phyloP scores from a whole-genome alignment of 441 rosid species.

The Geranium incanum region DNA sequence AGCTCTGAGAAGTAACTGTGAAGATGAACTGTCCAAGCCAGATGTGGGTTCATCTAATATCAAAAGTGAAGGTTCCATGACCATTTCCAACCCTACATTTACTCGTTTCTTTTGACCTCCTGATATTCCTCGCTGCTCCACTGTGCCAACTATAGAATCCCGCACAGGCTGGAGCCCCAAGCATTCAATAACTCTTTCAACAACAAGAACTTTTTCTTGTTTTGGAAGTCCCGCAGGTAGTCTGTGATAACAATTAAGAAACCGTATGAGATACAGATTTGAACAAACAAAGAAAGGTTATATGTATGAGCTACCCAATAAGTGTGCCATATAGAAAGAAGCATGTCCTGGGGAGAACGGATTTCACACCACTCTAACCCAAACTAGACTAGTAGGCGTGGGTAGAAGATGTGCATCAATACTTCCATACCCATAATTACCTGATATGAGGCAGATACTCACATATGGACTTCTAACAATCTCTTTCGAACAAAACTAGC shows the following conservation, averaged over 20 bases:
- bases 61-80: constrained; percentile 96
- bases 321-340: constrained; percentile 7
- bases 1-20: constrained; percentile 80
- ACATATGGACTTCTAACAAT: too few species aligned
- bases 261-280: constrained; percentile 6
- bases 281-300: constrained; percentile 7
- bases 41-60: constrained; percentile 98
- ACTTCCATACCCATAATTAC: too few species aligned
- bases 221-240: constrained; percentile 67
- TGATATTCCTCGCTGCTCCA: constrained; percentile 90
- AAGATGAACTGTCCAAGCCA: constrained; percentile 95
- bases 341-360: not conserved
- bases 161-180: constrained; percentile 73
- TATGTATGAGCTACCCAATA: constrained; percentile 4
- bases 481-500: too few species aligned
- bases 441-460: too few species aligned
- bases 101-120: constrained; percentile 98
- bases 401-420: too few species aligned
- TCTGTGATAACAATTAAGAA: constrained; percentile 31
- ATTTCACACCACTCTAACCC: too few species aligned
- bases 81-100: constrained; percentile 98
- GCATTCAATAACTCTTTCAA: constrained; percentile 86
- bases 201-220: constrained; percentile 73
- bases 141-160: constrained; percentile 88
- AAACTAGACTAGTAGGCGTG: too few species aligned